phyloP scores from a whole-genome alignment of 225 moss, liverwort and hornwort species.

The Pseudoscleropodium purum region DNA sequence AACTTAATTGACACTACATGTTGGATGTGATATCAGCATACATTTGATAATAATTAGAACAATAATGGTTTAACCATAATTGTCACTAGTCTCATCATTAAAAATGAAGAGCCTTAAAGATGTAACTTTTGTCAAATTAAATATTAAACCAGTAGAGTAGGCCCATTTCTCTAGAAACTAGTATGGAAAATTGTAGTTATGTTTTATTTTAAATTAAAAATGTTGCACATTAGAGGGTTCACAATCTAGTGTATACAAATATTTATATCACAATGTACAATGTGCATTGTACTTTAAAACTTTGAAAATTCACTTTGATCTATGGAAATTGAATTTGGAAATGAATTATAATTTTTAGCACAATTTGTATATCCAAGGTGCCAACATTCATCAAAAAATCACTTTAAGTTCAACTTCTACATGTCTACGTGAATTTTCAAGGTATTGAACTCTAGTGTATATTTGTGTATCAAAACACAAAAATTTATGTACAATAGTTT shows the following conservation, averaged over 20 bases:
- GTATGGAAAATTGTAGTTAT: not conserved
- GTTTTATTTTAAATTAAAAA: not conserved
- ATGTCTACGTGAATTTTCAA: not conserved
- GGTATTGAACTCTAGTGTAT: not conserved
- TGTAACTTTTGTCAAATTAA: no score
- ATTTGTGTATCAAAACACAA: fast-evolving
- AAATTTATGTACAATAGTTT: no score
- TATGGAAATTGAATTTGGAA: not conserved
- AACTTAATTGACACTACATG: not conserved
- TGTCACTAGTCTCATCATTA: not conserved
- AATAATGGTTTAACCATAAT: no score
- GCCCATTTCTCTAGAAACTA: fast-evolving
- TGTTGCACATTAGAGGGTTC: not conserved
- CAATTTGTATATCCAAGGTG: fast-evolving
- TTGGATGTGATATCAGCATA: not conserved
- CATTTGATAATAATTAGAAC: not conserved
- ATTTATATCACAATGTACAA: no score
- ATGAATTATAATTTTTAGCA: no score
- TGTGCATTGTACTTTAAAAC: fast-evolving
- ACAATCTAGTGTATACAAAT: fast-evolving
- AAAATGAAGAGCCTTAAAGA: not conserved
- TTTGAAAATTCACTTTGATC: not conserved
- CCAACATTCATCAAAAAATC: not conserved
- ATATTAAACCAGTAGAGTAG: no score
- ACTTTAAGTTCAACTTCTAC: not conserved